Evolutionary conservation across 1,284 basidiomycete genomes (phyloP), one percentile per base, ranked within the genome.

Genomic region (Cutaneotrichosporon cyanovorans): DNA sequence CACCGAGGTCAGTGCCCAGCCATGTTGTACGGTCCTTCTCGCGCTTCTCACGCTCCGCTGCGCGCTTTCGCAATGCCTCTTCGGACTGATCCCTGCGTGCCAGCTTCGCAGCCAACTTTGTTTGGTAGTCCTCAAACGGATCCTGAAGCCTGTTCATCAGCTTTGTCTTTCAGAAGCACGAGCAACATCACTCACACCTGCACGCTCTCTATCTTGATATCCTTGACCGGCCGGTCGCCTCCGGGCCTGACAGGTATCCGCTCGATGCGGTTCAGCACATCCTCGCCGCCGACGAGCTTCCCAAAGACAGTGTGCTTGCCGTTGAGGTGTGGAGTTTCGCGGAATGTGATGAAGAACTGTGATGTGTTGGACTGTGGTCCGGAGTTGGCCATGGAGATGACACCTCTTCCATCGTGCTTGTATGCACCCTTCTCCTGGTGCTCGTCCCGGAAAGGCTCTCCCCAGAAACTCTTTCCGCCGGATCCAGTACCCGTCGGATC

Each of bases 401-500:
- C 68, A 3, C 91, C 91, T 10, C 91, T 77, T 35, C 77, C 75
- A 55, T 90, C 87, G 60, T 92, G 89, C 67, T 84, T 84, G 18
- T 81, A 86, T 2, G 89, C 87, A 39, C 82, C 82, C 66, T 88
- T 90, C 54, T 86, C 66, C 61, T 84, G 82, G 61, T 85, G 81
- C 71, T 97, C 93, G 63, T 98, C 93, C 46, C 90, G 78, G 73
- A 99, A 99, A 5, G 88, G 85, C 20, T 85, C 87, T 4, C 87
- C 90, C 93, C 93, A 98, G 64, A 82, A 84, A n/a, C 87, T 91
- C 62, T 87, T 76, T 6, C 93, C 93, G 4, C 93, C 95, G 22
- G 85, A 76, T 1, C 95, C 93, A 2, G 92, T 98, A 1, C 95
- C 93, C 0, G 89, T 92, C 2, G 92, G 92, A 68, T 98, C 92